phyloP scores from a whole-genome alignment of 1,284 basidiomycete genomes.

The Heterobasidion parviporum region DNA sequence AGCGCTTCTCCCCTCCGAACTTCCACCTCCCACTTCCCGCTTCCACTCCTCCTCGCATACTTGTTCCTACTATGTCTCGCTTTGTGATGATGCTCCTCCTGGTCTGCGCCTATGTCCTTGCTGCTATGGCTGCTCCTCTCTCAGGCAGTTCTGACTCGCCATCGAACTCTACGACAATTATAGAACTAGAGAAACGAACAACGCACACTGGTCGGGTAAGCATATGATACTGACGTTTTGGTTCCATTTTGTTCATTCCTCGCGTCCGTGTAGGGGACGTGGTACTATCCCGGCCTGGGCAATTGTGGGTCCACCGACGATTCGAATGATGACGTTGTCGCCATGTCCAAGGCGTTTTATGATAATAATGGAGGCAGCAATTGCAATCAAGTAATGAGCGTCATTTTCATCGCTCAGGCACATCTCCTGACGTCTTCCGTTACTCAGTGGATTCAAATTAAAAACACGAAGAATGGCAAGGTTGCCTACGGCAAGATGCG shows the following conservation, averaged over 20 bases:
- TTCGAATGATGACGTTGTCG: slow-evolving; percentile 29
- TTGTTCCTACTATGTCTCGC: slow-evolving; percentile 22
- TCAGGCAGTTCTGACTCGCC: slow-evolving; percentile 11
- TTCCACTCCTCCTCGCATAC: slow-evolving; percentile 5
- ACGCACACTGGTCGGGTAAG: slow-evolving; percentile 40
- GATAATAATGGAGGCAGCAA: slow-evolving; percentile 21
- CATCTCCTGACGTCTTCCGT: background rate
- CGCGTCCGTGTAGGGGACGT: slow-evolving; percentile 27
- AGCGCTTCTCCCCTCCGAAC: background rate
- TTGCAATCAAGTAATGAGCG: slow-evolving; percentile 28
- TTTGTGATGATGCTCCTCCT: slow-evolving; percentile 32
- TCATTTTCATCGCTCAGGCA: background rate
- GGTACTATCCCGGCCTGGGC: slow-evolving; percentile 33
- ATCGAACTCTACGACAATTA: slow-evolving; percentile 9
- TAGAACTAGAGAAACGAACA: slow-evolving; percentile 37
- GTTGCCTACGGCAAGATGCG: slow-evolving; percentile 21
- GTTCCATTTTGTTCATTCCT: slow-evolving; percentile 5
- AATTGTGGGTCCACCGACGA: slow-evolving; percentile 30
- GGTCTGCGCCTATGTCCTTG: slow-evolving; percentile 33
- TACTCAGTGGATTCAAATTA: slow-evolving; percentile 21
- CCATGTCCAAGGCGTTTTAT: slow-evolving; percentile 26
- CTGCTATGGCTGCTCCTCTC: slow-evolving; percentile 41
- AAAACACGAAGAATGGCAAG: slow-evolving; percentile 24
- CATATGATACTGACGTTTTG: background rate
- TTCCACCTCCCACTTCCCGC: slow-evolving; percentile 1